These are phyloP conservation scores for Dothidotthia symphoricarpi DNA, from an alignment of 2,329 filamentous ascomycete species.

Conservation along the genomic window DNA sequence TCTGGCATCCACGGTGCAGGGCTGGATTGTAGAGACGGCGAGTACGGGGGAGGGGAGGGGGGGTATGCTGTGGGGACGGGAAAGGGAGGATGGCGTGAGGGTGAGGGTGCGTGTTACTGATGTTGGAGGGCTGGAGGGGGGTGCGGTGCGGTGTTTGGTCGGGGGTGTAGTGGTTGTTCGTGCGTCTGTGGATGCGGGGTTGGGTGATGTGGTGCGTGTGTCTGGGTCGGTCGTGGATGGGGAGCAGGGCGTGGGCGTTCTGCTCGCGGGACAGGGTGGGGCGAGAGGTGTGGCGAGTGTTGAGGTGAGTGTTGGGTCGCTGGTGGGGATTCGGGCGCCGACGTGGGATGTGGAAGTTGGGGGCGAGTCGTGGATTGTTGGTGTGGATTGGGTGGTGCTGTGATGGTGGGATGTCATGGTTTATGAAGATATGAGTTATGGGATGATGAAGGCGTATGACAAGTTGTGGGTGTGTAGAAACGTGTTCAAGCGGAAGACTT, in stretches of 20 bases:
- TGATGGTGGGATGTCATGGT: constrained; percentile 9
- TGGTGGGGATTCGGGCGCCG: constrained; percentile 42
- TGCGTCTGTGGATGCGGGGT: constrained; percentile 14
- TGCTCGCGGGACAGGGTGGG: constrained; percentile 33
- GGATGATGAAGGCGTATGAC: not conserved
- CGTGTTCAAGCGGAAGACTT: too few relatives aligned
- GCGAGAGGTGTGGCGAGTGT: constrained; percentile 16
- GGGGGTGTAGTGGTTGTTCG: constrained; percentile 25
- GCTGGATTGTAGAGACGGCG: constrained; percentile 52
- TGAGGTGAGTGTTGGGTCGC: constrained; percentile 21
- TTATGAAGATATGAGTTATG: constrained; percentile 10
- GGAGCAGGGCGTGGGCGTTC: constrained; percentile 12
- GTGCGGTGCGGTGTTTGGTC: constrained; percentile 21
- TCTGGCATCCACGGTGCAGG: constrained; percentile 50
- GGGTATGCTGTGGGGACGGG: constrained; percentile 14
- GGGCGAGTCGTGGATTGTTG: constrained; percentile 40
- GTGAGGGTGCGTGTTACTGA: constrained; percentile 14
- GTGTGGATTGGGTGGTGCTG: constrained; percentile 44
- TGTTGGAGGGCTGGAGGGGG: not conserved
- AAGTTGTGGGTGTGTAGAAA: too few relatives aligned
- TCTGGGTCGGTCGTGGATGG: not conserved
- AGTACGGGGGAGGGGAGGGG: not conserved
- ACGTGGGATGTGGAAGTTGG: constrained; percentile 44
- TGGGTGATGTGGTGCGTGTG: constrained; percentile 15
- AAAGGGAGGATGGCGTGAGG: constrained; percentile 28